Evolutionary conservation across 2,329 filamentous ascomycete species (phyloP).

Genomic region (Colletotrichum sansevieriae): DNA sequence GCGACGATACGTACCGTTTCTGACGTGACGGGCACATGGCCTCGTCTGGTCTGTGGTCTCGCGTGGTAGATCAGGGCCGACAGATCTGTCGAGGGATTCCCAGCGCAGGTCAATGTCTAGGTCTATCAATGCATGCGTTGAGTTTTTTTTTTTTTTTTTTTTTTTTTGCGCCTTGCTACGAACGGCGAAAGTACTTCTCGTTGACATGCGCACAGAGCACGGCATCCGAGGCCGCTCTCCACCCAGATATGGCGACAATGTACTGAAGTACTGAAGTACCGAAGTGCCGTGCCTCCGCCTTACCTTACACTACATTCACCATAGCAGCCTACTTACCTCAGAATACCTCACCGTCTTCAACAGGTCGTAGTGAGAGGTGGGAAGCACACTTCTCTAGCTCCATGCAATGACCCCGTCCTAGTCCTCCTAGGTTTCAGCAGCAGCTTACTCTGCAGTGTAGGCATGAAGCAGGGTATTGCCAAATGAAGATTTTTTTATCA

Average conservation of each 20-base stretch:
- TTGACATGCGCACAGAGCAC: too few relatives aligned
- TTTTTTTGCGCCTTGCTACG: neutral
- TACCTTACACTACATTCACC: too few relatives aligned
- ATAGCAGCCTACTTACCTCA: too few relatives aligned
- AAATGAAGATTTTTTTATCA: neutral
- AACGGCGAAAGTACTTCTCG: too few relatives aligned
- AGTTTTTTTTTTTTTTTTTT: too few relatives aligned
- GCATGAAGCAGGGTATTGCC: constrained; percentile 12
- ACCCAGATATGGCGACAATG: too few relatives aligned
- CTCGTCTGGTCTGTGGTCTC: constrained; percentile 38
- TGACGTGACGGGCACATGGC: constrained; percentile 38
- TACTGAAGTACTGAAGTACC: too few relatives aligned
- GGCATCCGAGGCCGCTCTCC: too few relatives aligned
- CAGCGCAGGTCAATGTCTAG: neutral
- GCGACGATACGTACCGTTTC: constrained; percentile 9
- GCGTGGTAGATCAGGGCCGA: constrained; percentile 38
- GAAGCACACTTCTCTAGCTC: constrained; percentile 35
- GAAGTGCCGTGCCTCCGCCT: too few relatives aligned
- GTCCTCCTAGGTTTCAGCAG: constrained; percentile 36
- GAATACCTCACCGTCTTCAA: neutral
- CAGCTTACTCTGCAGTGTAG: constrained; percentile 33
- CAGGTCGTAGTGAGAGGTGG: constrained; percentile 2
- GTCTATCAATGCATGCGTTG: neutral
- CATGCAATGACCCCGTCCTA: constrained; percentile 34
- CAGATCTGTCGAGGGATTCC: constrained; percentile 31